These are phyloP conservation scores for Solanum piurae DNA, from an alignment of 257 asterid species.

Conservation along the genomic window DNA sequence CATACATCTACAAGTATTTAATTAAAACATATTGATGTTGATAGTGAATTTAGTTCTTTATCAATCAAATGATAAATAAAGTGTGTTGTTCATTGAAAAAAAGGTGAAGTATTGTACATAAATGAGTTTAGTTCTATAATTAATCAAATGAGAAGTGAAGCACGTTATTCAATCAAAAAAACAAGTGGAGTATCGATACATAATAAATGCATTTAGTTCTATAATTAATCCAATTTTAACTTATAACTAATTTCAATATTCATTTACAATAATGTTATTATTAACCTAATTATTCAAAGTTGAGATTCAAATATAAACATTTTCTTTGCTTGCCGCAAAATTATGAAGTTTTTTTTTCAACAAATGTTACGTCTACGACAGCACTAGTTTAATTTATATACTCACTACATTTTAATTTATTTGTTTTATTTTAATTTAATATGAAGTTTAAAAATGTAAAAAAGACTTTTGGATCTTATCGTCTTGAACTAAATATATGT, in stretches of 20 bases:
- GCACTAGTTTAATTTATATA: not conserved
- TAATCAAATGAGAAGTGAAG: not conserved
- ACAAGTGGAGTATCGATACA: not conserved
- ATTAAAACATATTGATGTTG: too few species aligned
- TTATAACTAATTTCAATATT: not conserved
- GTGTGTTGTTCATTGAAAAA: not conserved
- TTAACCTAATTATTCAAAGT: too few species aligned
- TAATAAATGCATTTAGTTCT: not conserved
- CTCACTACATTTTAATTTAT: not conserved
- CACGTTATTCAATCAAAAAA: not conserved
- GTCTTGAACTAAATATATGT: too few species aligned
- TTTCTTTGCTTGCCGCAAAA: not conserved
- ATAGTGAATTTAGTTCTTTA: not conserved
- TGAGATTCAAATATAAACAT: too few species aligned
- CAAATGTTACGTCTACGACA: not conserved
- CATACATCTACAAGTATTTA: not conserved
- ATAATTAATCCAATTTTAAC: not conserved
- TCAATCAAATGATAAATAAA: not conserved
- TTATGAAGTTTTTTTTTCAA: not conserved
- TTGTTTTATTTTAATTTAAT: too few species aligned
- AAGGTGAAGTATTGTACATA: too few species aligned
- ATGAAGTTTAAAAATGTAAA: too few species aligned
- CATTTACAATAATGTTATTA: too few species aligned
- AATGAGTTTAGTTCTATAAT: not conserved
- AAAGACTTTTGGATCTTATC: too few species aligned